Conservation (phyloP, 768 basidiomycete genomes). For the Dacryopinax spathularia region DNA sequence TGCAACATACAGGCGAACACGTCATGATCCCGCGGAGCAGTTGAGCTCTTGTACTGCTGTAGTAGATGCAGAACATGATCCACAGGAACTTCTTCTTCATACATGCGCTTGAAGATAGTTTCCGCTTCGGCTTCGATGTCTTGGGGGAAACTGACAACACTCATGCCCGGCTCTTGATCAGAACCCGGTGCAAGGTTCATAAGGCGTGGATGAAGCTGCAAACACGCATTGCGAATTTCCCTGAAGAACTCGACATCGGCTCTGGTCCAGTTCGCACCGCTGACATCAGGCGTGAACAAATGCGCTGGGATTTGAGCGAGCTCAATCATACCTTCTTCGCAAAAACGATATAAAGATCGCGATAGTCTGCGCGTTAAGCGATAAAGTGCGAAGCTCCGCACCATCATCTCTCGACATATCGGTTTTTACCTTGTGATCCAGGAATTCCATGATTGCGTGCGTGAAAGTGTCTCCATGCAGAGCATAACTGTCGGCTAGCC, state of each 20-base stretch:
- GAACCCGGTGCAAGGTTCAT: slow-evolving; percentile 82
- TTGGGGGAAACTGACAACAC: slow-evolving; percentile 70
- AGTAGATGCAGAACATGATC: slow-evolving; percentile 87
- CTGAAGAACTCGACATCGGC: slow-evolving; percentile 74
- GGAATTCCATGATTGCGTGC: slow-evolving; percentile 71
- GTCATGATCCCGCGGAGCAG: slow-evolving; percentile 76
- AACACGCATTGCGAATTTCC: slow-evolving; percentile 80
- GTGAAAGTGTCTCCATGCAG: slow-evolving; percentile 76
- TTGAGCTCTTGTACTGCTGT: slow-evolving; percentile 69
- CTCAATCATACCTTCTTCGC: slow-evolving; percentile 53
- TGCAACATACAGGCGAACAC: slow-evolving; percentile 99
- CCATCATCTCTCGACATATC: slow-evolving; percentile 68
- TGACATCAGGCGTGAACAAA: slow-evolving; percentile 20
- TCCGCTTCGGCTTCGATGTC: slow-evolving; percentile 92
- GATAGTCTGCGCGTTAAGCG: slow-evolving; percentile 74
- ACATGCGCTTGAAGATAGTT: slow-evolving; percentile 94
- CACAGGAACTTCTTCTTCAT: slow-evolving; percentile 84
- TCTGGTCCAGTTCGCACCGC: slow-evolving; percentile 57
- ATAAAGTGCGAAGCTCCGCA: slow-evolving; percentile 67
- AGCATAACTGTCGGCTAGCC: slow-evolving; percentile 79
- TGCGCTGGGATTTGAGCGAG: background rate
- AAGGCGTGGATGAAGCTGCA: slow-evolving; percentile 89
- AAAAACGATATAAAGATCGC: slow-evolving; percentile 85
- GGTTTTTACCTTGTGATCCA: slow-evolving; percentile 84
- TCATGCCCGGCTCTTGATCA: slow-evolving; percentile 81